phyloP scores from a whole-genome alignment of 83 land plant genomes.

The Isoetes engelmannii region DNA sequence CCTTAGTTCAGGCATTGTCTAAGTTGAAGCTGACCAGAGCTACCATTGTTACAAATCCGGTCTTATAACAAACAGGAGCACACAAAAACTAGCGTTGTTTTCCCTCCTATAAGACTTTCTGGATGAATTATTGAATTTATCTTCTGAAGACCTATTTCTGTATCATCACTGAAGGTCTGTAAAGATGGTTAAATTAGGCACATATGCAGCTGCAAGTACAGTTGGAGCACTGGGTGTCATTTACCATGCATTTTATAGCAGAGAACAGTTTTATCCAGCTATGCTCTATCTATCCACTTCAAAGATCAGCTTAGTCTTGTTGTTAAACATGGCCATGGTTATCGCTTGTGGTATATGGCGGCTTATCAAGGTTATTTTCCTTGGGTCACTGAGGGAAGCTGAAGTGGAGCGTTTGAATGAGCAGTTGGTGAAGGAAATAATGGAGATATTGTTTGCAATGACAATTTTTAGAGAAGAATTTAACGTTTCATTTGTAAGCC shows the following conservation, averaged over 20 bases:
- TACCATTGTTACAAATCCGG: too few relatives aligned
- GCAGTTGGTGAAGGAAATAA: constrained; percentile 87
- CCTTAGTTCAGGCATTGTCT: too few relatives aligned
- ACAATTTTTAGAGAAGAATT: constrained; percentile 91
- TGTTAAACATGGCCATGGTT: constrained; percentile 83
- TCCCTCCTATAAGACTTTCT: too few relatives aligned
- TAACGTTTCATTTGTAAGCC: constrained; percentile 68
- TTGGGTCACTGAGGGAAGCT: constrained; percentile 79
- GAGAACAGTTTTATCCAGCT: constrained; percentile 92
- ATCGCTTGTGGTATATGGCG: constrained; percentile 80
- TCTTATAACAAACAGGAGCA: too few relatives aligned
- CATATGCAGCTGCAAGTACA: constrained; percentile 75
- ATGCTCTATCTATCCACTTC: constrained; percentile 86
- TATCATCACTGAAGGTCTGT: not conserved
- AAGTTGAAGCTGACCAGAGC: too few relatives aligned
- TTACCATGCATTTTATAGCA: constrained; percentile 78
- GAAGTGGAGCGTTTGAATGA: constrained; percentile 96
- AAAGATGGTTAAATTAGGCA: constrained; percentile 62
- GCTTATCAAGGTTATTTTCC: constrained; percentile 58
- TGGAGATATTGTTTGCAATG: constrained; percentile 93
- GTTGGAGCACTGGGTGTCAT: constrained; percentile 51
- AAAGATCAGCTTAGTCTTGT: constrained; percentile 77
- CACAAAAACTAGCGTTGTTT: too few relatives aligned
- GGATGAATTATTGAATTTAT: too few relatives aligned
- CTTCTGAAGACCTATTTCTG: too few relatives aligned